Base-by-base conservation (phyloP, 2,329 filamentous ascomycete species). In the Aspergillus latus region DNA sequence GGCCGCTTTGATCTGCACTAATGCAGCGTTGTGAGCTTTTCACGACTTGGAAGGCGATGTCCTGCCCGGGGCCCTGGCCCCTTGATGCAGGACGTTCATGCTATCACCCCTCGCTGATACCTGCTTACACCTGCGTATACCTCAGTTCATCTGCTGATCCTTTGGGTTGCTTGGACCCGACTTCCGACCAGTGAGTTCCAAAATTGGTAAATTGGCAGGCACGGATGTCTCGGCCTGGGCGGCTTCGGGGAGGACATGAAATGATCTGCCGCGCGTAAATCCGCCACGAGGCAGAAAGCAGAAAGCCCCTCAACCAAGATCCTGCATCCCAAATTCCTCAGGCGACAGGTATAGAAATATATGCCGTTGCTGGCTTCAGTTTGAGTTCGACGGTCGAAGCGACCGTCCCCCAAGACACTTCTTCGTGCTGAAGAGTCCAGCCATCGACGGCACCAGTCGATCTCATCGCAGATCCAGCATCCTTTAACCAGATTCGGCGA, bases 31-130 rank as follows among this genome's bases (percentile, higher is more conserved):
- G 21, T 28, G 34, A 50, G 34, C 52, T 51, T 32, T 52, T 54
- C 53, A 9, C 21, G 21, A 21, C 21, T 21, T 21, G 21, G 21
- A 37, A 37, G 34, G 34, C n/a, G 5, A 37, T 13, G 9, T 9
- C 11, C 34, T 37, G 34, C 34, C 30, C 30, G 10, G 30, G 6
- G 30, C 30, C 59, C 59, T 21, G 21, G 21, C 21, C 21, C 21
- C 58, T 60, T 60, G 58, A 57, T 45, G 48, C 50, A 49, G 36
- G 50, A 21, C 30, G 56, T 46, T 28, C 37, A 55, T 52, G n/a
- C 44, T 57, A 36, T 39, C 39, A 21, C 53, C 51, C 58, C 59
- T 60, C 52, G 56, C 55, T 48, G 21, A 21, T 21, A 21, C 21
- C 21, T 21, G 21, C 21, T 21, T 21, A 21, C 21, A 21, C 21